Evolutionary conservation across 1,139 yeast species (phyloP).

Genomic region (Debaryomycetaceae sp.): DNA sequence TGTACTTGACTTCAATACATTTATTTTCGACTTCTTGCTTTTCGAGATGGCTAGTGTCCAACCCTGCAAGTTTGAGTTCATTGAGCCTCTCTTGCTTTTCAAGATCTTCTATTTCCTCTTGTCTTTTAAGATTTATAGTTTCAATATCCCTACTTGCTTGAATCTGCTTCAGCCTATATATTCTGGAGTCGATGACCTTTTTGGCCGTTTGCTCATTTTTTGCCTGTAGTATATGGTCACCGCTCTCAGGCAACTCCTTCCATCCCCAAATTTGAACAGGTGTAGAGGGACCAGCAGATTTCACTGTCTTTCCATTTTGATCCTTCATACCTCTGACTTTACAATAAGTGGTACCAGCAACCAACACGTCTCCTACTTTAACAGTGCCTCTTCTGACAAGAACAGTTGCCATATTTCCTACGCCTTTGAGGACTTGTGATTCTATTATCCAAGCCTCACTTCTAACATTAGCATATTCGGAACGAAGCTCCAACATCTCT

Average conservation of each 20-base stretch:
- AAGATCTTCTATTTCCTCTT: conserved; percentile 44
- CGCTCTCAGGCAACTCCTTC: conserved; percentile 91
- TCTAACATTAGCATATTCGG: conserved; percentile 52
- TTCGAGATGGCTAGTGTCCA: conserved; percentile 40
- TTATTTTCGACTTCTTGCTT: conserved; percentile 23
- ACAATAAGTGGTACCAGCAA: conserved; percentile 86
- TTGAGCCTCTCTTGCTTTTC: conserved; percentile 50
- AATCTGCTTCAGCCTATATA: conserved; percentile 52
- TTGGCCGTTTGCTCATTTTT: conserved; percentile 72
- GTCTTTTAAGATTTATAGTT: conserved; percentile 58
- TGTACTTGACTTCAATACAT: conserved; percentile 47
- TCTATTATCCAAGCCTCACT: conserved; percentile 92
- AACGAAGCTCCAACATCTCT: conserved; percentile 75
- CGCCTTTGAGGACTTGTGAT: conserved; percentile 75
- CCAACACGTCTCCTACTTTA: conserved; percentile 64
- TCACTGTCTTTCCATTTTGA: conserved; percentile 63
- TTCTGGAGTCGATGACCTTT: conserved; percentile 65
- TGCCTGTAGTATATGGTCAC: conserved; percentile 80
- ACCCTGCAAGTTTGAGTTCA: conserved; percentile 56
- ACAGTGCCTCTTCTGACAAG: conserved; percentile 78
- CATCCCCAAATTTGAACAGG: conserved; percentile 95
- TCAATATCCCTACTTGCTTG: conserved; percentile 68
- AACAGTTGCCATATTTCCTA: conserved; percentile 85
- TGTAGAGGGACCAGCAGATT: conserved; percentile 78
- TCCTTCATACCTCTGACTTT: conserved; percentile 81